A percentile compares a stretch with the other conserved stretches of the same genome.
Conservation (phyloP, 2,329 filamentous ascomycete species). For the Botrytis medusae region DNA sequence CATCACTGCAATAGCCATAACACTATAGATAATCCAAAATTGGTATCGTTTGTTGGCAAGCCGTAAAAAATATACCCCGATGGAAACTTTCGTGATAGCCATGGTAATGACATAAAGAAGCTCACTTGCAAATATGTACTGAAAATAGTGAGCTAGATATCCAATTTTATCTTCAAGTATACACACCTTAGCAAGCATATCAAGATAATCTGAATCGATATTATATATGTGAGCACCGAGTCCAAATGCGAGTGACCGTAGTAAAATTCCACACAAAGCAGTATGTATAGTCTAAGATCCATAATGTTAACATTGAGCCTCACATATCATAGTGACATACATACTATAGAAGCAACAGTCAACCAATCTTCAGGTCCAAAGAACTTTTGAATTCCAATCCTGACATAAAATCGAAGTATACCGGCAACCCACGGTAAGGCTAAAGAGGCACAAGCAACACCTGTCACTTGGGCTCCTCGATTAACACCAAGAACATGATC, state of each 20-base stretch:
- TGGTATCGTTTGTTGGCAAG: constrained; percentile 35
- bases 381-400: constrained; percentile 36
- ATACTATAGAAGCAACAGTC: constrained; percentile 35
- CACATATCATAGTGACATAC: background rate
- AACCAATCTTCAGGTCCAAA: constrained; percentile 39
- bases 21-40: constrained; percentile 31
- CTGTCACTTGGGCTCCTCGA: constrained; percentile 36
- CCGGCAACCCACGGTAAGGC: constrained; percentile 40
- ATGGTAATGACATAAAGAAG: constrained; percentile 38
- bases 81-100: constrained; percentile 36
- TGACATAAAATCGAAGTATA: constrained; percentile 36
- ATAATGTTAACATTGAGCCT: constrained; percentile 3
- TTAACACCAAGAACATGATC: constrained; percentile 21
- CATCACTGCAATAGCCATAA: constrained; percentile 29
- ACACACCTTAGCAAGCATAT: constrained; percentile 33
- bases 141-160: background rate
- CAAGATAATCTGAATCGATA: constrained; percentile 27
- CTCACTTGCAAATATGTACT: constrained; percentile 36
- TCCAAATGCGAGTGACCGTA: constrained; percentile 31
- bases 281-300: constrained; percentile 33
- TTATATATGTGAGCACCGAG: constrained; percentile 37
- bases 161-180: background rate
- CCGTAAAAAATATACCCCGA: constrained; percentile 37
- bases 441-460: constrained; percentile 41
- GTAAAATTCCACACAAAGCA: constrained; percentile 32